Evolutionary conservation across 2,329 filamentous ascomycete genomes (phyloP), one percentile per base, ranked within the genome.

Genomic region (Cladosporium sp.): DNA sequence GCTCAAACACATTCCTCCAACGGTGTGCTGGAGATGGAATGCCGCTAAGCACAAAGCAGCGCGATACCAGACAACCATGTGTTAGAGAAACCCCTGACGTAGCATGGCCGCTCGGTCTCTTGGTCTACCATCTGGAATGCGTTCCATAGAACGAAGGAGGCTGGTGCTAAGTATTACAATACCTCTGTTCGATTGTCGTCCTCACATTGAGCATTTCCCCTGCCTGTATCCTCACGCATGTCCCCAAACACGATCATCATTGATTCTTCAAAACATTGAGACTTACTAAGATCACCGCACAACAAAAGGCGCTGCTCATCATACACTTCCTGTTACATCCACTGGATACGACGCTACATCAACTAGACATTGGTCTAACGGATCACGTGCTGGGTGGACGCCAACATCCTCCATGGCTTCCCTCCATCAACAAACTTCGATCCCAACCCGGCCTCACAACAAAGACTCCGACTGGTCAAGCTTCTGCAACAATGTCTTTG

Each of bases 401-500:
- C 10, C 57, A 63, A 28, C 53, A 28, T 34, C 14, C 26, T 25
- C 51, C 23, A 65, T 65, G 63, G 56, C 63, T 39, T 65, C 54
- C 43, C 32, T 65, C 30, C 63, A 59, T n/a, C 63, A 59, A 26
- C 54, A 34, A 30, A 51, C 57, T 6, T 54, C 54, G 16, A 25
- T 59, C 76, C 73, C 77, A 65, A 79, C 81, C 73, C 80, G 80
- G 76, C 36, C 54, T 25, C 70, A 81, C 74, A 79, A 83, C 78
- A 86, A 84, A 82, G 80, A 80, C 67, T 76, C 78, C 72, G 81
- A 83, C 65, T 83, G 83, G 79, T 81, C 84, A 70, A 85, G 87
- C 74, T 80, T 85, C 66, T 83, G 83, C 76, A 84, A 85, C 77
- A 84, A 85, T 75, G 81, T 89, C 76, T 88, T 89, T 80, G 85